Base-by-base conservation (phyloP, 192 early-diverging fungal species). In the Lunasporangiospora selenospora region DNA sequence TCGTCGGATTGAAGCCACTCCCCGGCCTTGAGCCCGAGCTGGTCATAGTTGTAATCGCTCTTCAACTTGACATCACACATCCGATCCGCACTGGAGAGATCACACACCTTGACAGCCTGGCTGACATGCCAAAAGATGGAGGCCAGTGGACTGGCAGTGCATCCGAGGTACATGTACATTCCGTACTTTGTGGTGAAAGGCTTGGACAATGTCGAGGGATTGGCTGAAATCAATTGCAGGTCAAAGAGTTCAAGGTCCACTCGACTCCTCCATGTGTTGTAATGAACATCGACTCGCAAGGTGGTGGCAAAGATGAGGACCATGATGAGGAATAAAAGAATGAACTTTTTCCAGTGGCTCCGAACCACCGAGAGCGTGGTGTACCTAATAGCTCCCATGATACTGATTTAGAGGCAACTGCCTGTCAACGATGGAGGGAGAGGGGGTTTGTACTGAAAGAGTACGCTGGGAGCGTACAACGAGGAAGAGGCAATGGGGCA, bases 91-190 rank as follows among this genome's bases (percentile, higher is more conserved):
- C 41, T 43, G 41, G 6, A 16, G 41, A 43, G 41, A 43, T 43
- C 41, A n/a, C 41, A 43, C 16, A 43, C 41, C 41, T 43, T 43
- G 41, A 43, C 41, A 6, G 41, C 41, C 41, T 43, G 41, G 21
- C 8, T 43, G 21, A 43, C 16, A 6, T 6, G 6, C 41, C 41
- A 43, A n/a, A 43, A 43, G 41, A 43, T 19, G 6, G 41, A 6
- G 8, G 41, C 41, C 15, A 43, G 21, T 19, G 41, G 16, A 43
- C 41, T 43, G 41, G 16, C 41, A 19, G 41, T 43, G 16, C 41
- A 43, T 43, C 41, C 41, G 16, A 43, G 41, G 16, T 43, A 43
- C 41, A 43, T 43, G 41, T 43, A 43, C 7, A 43, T 43, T 6
- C 16, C 16, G 16, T 43, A 43, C 21, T 43, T 43, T 13, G 6